Base-by-base conservation (phyloP, 2,329 filamentous ascomycete genomes). In the Fusarium caatingaense region DNA sequence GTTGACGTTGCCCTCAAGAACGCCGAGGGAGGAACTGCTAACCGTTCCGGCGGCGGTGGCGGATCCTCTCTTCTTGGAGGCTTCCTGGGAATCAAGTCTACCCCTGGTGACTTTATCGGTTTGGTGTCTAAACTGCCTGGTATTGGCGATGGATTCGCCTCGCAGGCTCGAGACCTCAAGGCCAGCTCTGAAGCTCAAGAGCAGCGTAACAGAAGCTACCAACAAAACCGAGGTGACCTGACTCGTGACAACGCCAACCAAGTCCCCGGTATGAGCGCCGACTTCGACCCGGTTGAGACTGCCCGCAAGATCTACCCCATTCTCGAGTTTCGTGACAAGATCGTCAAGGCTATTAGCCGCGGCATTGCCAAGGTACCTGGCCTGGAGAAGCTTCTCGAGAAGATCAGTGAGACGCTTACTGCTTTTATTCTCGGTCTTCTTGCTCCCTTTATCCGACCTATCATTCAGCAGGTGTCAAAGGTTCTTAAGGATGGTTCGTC, bases 331-430 rank as follows among this genome's bases (percentile, higher is more conserved):
- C 89, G 95, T 64, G 96, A 99, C 83, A 96, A 92, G 76, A 94
- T 99, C 57, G 94, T 98, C 53, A 93, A 93, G 72, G 88, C 91
- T 42, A 94, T 99, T 79, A 93, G 90, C 76, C 88, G 89, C 41
- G 91, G 94, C 55, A 93, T 98, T 71, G 90, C 94, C 74, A 98
- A 97, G 83, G 92, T 99, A 41, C 96, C 96, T 0, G 95, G 95
- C 1, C 85, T 99, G 6, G 93, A 97, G 80, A 86, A 91, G 66
- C 84, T 98, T n/a, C 89, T 98, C 23, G 95, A 98, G 69, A 95
- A 93, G 74, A 97, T 99, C 74, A 93, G 92, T 59, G 96, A 99
- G 82, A 95, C 92, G 3, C 85, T 99, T 42, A 97, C 95, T 0
- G 86, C 97, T 9, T 98, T 98, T 78, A 89, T 99, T 53, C 87